These are phyloP conservation scores for Erodium texanum DNA, from an alignment of 441 rosid species.

Conservation along the genomic window DNA sequence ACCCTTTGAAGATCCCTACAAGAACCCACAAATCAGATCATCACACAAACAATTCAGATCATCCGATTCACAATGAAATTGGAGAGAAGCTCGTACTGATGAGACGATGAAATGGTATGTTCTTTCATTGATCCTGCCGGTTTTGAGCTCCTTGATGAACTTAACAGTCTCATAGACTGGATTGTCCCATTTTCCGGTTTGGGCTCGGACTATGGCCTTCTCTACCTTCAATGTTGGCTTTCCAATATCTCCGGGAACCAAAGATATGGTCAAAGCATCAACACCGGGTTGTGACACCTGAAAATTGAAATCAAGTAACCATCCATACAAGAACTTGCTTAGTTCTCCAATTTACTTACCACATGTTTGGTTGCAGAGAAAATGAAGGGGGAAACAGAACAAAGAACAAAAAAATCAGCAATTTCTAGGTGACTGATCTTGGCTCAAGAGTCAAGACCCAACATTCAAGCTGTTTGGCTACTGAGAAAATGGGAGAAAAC, in stretches of 20 bases:
- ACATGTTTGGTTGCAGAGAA: background rate
- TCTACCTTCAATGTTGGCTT: constrained; percentile 59
- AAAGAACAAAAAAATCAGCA: too few species aligned
- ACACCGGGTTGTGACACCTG: constrained; percentile 44
- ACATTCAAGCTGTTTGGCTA: too few species aligned
- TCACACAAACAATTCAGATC: background rate
- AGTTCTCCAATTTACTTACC: background rate
- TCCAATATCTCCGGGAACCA: constrained; percentile 68
- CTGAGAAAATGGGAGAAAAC: too few species aligned
- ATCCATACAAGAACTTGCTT: constrained; percentile 1
- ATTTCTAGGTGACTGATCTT: too few species aligned
- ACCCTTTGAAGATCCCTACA: constrained; percentile 55
- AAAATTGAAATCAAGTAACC: constrained; percentile 17
- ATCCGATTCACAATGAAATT: background rate
- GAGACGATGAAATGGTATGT: constrained; percentile 59
- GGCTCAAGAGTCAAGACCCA: too few species aligned
- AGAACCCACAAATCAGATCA: constrained; percentile 20
- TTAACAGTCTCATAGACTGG: constrained; percentile 66
- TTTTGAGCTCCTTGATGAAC: constrained; percentile 47
- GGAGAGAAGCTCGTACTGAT: constrained; percentile 31
- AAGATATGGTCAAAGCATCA: constrained; percentile 47
- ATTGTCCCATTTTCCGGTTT: constrained; percentile 57
- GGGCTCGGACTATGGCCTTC: constrained; percentile 49
- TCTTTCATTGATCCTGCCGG: constrained; percentile 56
- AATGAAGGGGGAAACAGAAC: too few species aligned